Evolutionary conservation across 805 yeast genomes (phyloP), one percentile per base, ranked within the genome.

Genomic region (Candida boidinii): DNA sequence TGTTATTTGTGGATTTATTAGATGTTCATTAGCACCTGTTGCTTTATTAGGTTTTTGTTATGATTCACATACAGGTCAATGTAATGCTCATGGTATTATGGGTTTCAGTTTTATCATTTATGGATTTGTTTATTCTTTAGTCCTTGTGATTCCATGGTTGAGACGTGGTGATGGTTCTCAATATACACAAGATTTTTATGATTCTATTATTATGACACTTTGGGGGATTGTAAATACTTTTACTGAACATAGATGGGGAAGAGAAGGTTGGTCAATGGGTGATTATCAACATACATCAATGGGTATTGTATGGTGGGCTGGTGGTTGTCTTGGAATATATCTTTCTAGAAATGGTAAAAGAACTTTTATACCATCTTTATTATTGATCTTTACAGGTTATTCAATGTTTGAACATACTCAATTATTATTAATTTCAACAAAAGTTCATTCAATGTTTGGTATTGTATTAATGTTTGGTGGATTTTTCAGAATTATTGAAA

Each of bases 221-320:
- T 90, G 96, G 95, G 97, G 97, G 6, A 75, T 87, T 22, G 80
- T 90, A 37, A 90, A 90, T 54, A 87, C 96, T 1, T 90, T 90
- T 57, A 90, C 97, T 2, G 97, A 90, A 57, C 97, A 90, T 56
- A 63, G 96, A 40, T 90, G 96, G 96, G 94, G 94, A 24, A 51
- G 55, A 21, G 92, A 87, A 51, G 74, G 65, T 7, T 90, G 97
- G 97, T 69, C 73, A 27, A 94, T 83, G 64, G 92, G 95, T 8
- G 96, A 87, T 55, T 85, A 80, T 54, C 96, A 88, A 60, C 96
- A 88, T 56, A 88, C 97, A 0, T 74, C 92, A 15, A 86, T 90
- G 95, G 97, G 97, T 1, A 82, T 90, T 36, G 70, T 90, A 20
- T 90, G 96, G 94, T 87, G 96, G 94, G 74, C 85, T 31, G 94